A percentile compares a stretch with the other conserved stretches of the same genome.
phyloP scores from a whole-genome alignment of 2,329 filamentous ascomycete genomes.

The Penicillium sp. region DNA sequence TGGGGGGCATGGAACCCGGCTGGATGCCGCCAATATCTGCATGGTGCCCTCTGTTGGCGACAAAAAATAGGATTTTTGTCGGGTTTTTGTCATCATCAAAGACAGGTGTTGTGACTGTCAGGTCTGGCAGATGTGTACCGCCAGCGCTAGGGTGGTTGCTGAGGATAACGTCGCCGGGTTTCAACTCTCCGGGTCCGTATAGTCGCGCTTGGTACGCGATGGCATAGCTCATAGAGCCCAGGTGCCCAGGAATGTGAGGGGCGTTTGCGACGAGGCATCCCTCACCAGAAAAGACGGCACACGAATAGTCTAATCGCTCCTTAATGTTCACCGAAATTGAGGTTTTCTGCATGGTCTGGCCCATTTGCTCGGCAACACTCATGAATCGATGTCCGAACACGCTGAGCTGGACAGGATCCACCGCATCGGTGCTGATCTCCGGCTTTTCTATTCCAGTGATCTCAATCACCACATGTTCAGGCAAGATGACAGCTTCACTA shows the following conservation, averaged over 20 bases:
- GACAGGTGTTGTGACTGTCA: conserved; percentile 72
- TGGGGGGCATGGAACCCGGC: conserved; percentile 38
- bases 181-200: conserved; percentile 62
- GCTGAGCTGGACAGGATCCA: conserved; percentile 72
- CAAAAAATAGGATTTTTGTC: conserved; percentile 29
- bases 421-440: conserved; percentile 37
- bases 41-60: conserved; percentile 71
- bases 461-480: conserved; percentile 82
- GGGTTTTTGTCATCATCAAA: conserved; percentile 59
- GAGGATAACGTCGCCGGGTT: conserved; percentile 64
- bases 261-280: conserved; percentile 66
- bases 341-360: conserved; percentile 74
- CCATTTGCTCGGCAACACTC: conserved; percentile 83
- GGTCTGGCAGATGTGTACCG: conserved; percentile 74
- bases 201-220: conserved; percentile 71
- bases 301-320: conserved; percentile 78
- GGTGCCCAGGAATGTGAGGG: conserved; percentile 74
- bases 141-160: conserved; percentile 76
- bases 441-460: background rate
- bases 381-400: conserved; percentile 81
- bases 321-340: conserved; percentile 74
- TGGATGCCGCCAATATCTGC: conserved; percentile 65
- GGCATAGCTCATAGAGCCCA: conserved; percentile 77
- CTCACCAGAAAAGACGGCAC: conserved; percentile 70
- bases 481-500: conserved; percentile 68